Percentiles rank a stretch among this genome's conserved stretches.
Evolutionary conservation across 208 protist species (phyloP).

Genomic region (Leishmania aethiopica): DNA sequence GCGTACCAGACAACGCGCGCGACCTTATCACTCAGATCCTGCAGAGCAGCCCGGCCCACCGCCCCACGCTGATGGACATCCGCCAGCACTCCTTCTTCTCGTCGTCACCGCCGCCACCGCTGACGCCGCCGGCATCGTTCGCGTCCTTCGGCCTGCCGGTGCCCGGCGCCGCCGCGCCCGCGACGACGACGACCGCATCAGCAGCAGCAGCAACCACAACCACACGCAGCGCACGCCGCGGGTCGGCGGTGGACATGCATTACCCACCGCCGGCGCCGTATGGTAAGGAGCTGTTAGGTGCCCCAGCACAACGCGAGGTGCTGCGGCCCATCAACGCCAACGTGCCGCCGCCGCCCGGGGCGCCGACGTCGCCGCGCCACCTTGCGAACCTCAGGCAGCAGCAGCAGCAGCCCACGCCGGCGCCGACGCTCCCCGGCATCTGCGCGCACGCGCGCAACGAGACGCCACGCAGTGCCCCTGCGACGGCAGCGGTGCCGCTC

Average conservation of each 20-base stretch:
- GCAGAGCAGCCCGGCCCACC: conserved; percentile 73
- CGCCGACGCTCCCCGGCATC: conserved; percentile 4
- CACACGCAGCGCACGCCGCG: conserved; percentile 14
- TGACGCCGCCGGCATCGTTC: conserved; percentile 49
- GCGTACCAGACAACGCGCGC: conserved; percentile 69
- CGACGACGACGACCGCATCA: not conserved
- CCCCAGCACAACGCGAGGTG: conserved; percentile 42
- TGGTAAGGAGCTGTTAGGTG: conserved; percentile 13
- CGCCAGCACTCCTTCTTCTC: conserved; percentile 90
- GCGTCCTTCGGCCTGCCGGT: conserved; percentile 46
- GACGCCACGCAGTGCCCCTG: conserved; percentile 9
- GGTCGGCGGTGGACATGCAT: conserved; percentile 19
- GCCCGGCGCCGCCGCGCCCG: conserved; percentile 19
- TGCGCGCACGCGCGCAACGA: conserved; percentile 16
- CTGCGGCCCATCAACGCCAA: conserved; percentile 58
- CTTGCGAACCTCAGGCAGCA: conserved; percentile 18
- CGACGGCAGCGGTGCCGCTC: conserved; percentile 11
- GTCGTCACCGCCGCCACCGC: conserved; percentile 45
- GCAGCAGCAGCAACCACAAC: conserved; percentile 8
- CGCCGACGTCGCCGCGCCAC: conserved; percentile 26
- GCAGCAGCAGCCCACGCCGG: conserved; percentile 4
- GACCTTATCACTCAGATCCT: conserved; percentile 94
- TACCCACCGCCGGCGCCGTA: conserved; percentile 12
- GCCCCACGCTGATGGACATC: conserved; percentile 91
- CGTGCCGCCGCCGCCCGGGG: conserved; percentile 24